A percentile compares a stretch with the other conserved stretches of the same genome.
These are phyloP conservation scores for Penicillium sp. DNA, from an alignment of 2,329 filamentous ascomycete species.

Conservation along the genomic window DNA sequence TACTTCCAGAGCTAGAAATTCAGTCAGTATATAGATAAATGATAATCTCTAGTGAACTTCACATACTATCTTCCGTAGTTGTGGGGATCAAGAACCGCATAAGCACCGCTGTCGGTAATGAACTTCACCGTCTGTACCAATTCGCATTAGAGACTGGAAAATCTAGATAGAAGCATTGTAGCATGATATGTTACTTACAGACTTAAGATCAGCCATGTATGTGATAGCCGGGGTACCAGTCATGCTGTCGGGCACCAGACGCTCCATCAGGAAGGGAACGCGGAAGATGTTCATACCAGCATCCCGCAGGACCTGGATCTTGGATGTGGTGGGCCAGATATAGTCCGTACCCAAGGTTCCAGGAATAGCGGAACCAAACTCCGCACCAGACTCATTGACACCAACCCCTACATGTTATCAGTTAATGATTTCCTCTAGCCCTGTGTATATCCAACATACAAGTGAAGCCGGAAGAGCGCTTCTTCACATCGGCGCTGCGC, in stretches of 20 bases:
- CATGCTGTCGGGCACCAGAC: constrained; percentile 21
- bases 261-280: constrained; percentile 30
- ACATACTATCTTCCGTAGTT: constrained; percentile 52
- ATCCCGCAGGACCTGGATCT: constrained; percentile 23
- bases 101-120: constrained; percentile 49
- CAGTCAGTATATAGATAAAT: neutral
- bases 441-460: constrained; percentile 10
- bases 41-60: neutral
- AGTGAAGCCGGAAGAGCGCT: constrained; percentile 30
- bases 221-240: constrained; percentile 20
- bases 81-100: constrained; percentile 61
- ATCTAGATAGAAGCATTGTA: neutral
- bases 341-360: constrained; percentile 20
- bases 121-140: constrained; percentile 32
- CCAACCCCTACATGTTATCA: constrained; percentile 3
- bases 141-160: neutral
- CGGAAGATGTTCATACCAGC: constrained; percentile 29
- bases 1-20: constrained; percentile 21
- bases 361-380: constrained; percentile 8
- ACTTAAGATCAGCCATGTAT: constrained; percentile 22
- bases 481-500: constrained; percentile 22
- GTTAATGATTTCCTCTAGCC: neutral
- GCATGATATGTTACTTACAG: constrained; percentile 4
- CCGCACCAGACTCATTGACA: constrained; percentile 10
- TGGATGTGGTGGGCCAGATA: constrained; percentile 22